Conservation (phyloP, 2,329 filamentous ascomycete genomes). For the Beauveria pseudobassiana region DNA sequence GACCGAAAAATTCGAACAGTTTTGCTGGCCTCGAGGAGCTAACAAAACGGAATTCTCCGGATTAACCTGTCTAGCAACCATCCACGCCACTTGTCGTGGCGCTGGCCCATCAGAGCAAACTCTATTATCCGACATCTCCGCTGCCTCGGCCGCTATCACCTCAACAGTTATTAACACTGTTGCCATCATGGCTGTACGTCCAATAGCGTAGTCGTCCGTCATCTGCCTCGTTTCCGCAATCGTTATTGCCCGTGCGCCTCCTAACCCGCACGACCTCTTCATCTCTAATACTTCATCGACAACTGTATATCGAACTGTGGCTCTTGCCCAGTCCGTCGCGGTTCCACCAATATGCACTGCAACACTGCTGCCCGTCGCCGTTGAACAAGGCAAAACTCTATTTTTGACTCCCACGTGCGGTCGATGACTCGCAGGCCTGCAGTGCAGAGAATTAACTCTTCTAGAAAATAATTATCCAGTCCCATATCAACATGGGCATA, state of each 20-base stretch:
- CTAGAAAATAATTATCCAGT: background rate
- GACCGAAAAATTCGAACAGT: background rate
- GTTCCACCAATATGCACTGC: slow-evolving; percentile 6
- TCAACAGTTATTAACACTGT: background rate
- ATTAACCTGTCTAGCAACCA: background rate
- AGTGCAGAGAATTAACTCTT: background rate
- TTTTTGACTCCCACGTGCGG: background rate
- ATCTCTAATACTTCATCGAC: background rate
- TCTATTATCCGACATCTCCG: background rate
- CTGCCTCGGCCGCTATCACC: background rate
- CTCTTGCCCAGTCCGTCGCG: background rate
- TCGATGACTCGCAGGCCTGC: background rate
- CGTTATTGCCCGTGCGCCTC: background rate
- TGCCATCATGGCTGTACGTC: no score
- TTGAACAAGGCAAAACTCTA: slow-evolving; percentile 4
- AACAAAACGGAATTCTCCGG: slow-evolving; percentile 3
- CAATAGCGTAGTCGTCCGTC: background rate
- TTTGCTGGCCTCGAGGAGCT: background rate
- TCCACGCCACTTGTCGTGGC: background rate
- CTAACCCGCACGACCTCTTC: background rate
- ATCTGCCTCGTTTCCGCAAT: background rate
- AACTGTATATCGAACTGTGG: background rate
- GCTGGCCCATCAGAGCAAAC: background rate
- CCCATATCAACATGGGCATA: no score
- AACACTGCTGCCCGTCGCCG: background rate